Conservation (phyloP, 805 yeast species). For the Metschnikowia arizonensis region DNA sequence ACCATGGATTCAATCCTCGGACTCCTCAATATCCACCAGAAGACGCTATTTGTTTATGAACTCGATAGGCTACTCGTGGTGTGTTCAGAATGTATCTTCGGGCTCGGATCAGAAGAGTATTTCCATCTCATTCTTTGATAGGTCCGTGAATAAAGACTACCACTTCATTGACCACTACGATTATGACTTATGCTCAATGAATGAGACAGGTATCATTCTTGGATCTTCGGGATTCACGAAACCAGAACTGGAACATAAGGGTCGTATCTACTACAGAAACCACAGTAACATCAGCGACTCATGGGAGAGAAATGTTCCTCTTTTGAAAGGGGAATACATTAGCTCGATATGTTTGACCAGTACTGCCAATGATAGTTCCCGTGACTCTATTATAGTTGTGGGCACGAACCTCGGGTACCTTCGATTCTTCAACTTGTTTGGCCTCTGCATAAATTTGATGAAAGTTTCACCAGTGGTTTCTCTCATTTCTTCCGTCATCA, state of each 20-base stretch:
- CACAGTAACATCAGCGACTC: slow-evolving; percentile 60
- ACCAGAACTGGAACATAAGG: slow-evolving; percentile 17
- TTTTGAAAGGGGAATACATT: slow-evolving; percentile 54
- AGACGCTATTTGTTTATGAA: slow-evolving; percentile 81
- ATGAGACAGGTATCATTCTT: slow-evolving; percentile 60
- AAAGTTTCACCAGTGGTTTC: slow-evolving; percentile 71
- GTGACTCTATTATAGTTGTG: slow-evolving; percentile 51
- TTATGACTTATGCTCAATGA: slow-evolving; percentile 73
- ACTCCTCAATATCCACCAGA: slow-evolving; percentile 26
- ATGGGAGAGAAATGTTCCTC: slow-evolving; percentile 67
- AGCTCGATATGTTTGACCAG: slow-evolving; percentile 61
- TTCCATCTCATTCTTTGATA: slow-evolving; percentile 86
- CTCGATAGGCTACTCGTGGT: slow-evolving; percentile 75
- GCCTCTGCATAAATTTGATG: slow-evolving; percentile 67
- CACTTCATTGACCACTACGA: slow-evolving; percentile 74
- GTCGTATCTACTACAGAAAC: slow-evolving; percentile 59
- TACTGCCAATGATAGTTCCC: slow-evolving; percentile 14
- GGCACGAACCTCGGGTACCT: slow-evolving; percentile 77
- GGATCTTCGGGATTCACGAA: slow-evolving; percentile 37
- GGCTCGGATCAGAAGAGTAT: slow-evolving; percentile 50
- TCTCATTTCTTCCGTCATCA: slow-evolving; percentile 57
- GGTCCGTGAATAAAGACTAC: slow-evolving; percentile 69
- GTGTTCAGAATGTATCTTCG: slow-evolving; percentile 44
- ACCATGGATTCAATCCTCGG: slow-evolving; percentile 52
- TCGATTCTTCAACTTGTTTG: slow-evolving; percentile 65